Conservation (phyloP, 2,329 filamentous ascomycete genomes). For the Nemania diffusa region DNA sequence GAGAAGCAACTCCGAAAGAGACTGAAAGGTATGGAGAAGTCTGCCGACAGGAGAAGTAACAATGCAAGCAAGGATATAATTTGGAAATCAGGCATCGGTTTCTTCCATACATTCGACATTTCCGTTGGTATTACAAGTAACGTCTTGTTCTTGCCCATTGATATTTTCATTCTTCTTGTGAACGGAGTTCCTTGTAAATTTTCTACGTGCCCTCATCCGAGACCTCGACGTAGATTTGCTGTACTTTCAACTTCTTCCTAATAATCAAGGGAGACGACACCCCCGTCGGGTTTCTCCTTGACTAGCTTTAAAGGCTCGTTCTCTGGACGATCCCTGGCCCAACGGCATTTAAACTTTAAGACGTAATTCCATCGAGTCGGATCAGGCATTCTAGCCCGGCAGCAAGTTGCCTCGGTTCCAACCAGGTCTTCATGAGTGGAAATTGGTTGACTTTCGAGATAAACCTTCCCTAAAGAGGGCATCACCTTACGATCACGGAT, state of each 20-base stretch:
- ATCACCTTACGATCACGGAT: constrained; percentile 25
- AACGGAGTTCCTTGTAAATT: constrained; percentile 25
- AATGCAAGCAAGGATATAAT: constrained; percentile 39
- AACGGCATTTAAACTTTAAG: constrained; percentile 51
- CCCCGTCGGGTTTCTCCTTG: constrained; percentile 45
- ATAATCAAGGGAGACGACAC: constrained; percentile 45
- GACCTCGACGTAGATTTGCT: constrained; percentile 42
- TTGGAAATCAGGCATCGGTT: constrained; percentile 36
- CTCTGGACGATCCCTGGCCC: constrained; percentile 46
- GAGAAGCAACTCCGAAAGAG: constrained; percentile 37
- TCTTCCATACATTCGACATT: constrained; percentile 38
- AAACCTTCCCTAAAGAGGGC: constrained; percentile 43
- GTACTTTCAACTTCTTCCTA: constrained; percentile 44
- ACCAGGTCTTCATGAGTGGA: constrained; percentile 43
- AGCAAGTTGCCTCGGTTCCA: constrained; percentile 49
- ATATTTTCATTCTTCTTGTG: constrained; percentile 17
- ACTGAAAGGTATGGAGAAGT: constrained; percentile 39
- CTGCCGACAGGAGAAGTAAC: constrained; percentile 42
- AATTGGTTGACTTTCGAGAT: constrained; percentile 47
- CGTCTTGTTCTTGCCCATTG: constrained; percentile 25
- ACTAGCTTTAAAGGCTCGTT: constrained; percentile 48
- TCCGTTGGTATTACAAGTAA: constrained; percentile 19
- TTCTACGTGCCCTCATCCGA: constrained; percentile 41
- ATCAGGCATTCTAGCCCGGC: constrained; percentile 43
- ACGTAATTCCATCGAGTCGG: constrained; percentile 45